phyloP scores from a whole-genome alignment of 2,329 filamentous ascomycete species.

The Cladophialophora immunda region DNA sequence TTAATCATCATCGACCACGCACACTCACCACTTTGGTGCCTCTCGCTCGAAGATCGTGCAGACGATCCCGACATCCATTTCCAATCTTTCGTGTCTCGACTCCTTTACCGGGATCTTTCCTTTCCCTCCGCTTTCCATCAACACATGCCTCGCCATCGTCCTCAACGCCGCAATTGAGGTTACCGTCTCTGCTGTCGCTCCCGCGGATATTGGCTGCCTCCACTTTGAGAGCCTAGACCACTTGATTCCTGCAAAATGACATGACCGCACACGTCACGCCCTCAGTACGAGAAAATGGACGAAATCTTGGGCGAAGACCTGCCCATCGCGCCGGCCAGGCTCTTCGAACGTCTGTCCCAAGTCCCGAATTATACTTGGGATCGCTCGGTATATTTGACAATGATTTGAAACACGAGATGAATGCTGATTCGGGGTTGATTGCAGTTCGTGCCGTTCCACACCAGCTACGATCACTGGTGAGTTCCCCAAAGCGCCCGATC shows the following conservation, averaged over 20 bases:
- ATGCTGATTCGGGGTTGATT: constrained; percentile 19
- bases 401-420: not conserved
- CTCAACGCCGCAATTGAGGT: constrained; percentile 8
- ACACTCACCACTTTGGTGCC: not conserved
- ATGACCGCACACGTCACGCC: constrained; percentile 24
- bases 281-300: constrained; percentile 34
- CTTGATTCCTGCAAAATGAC: constrained; percentile 25
- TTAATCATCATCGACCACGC: constrained; percentile 27
- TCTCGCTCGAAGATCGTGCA: constrained; percentile 15
- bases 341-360: constrained; percentile 77
- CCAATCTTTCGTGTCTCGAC: constrained; percentile 8
- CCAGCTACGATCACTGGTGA: constrained; percentile 86
- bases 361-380: constrained; percentile 81
- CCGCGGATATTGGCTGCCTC: constrained; percentile 5
- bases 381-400: constrained; percentile 56
- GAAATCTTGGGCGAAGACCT: constrained; percentile 55
- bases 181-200: constrained; percentile 15
- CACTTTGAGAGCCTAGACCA: constrained; percentile 18
- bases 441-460: constrained; percentile 52
- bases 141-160: not conserved
- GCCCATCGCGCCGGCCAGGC: constrained; percentile 68
- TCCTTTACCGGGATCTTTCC: constrained; percentile 9
- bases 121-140: constrained; percentile 17
- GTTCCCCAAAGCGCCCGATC: constrained; percentile 3
- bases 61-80: constrained; percentile 16